Percentiles rank a stretch among this genome's conserved stretches.
Evolutionary conservation across 1,284 basidiomycete species (phyloP).

Genomic region (Polyporus tsugae): DNA sequence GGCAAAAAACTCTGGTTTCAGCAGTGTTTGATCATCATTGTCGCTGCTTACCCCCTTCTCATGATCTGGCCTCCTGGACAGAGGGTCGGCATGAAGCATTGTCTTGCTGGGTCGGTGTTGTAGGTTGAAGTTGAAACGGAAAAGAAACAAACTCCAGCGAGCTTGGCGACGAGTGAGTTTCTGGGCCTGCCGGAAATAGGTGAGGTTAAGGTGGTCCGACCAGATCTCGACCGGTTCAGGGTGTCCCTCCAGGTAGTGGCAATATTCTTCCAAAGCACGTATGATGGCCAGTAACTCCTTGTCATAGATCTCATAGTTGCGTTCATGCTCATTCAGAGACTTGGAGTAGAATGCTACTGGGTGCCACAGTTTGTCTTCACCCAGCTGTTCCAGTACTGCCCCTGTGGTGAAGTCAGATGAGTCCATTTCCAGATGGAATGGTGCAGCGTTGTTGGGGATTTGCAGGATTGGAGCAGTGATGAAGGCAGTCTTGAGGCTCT

Average conservation of each 20-base stretch:
- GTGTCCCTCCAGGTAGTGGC: slow-evolving; percentile 42
- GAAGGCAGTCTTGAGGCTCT: slow-evolving; percentile 32
- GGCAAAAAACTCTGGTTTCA: no score
- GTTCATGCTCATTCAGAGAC: slow-evolving; percentile 11
- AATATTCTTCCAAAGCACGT: slow-evolving; percentile 41
- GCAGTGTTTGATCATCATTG: no score
- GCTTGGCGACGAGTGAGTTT: slow-evolving; percentile 49
- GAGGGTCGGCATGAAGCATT: slow-evolving; percentile 46
- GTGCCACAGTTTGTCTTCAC: slow-evolving; percentile 20
- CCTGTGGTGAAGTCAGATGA: slow-evolving; percentile 23
- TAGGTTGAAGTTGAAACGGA: slow-evolving; percentile 47
- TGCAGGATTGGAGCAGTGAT: background rate
- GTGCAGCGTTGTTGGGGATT: background rate
- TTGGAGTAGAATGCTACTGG: slow-evolving; percentile 23
- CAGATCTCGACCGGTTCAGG: slow-evolving; percentile 26
- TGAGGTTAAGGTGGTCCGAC: slow-evolving; percentile 55
- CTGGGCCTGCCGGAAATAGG: slow-evolving; percentile 47
- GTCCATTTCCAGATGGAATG: background rate
- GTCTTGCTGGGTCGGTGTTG: slow-evolving; percentile 47
- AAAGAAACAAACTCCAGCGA: slow-evolving; percentile 48
- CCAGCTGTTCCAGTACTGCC: slow-evolving; percentile 18
- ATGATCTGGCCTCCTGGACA: slow-evolving; percentile 50
- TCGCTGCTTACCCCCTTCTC: background rate
- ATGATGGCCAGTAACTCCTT: slow-evolving; percentile 49
- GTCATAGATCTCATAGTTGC: slow-evolving; percentile 49